Conservation (phyloP, 208 protist genomes). For the Crithidia mellificae region DNA sequence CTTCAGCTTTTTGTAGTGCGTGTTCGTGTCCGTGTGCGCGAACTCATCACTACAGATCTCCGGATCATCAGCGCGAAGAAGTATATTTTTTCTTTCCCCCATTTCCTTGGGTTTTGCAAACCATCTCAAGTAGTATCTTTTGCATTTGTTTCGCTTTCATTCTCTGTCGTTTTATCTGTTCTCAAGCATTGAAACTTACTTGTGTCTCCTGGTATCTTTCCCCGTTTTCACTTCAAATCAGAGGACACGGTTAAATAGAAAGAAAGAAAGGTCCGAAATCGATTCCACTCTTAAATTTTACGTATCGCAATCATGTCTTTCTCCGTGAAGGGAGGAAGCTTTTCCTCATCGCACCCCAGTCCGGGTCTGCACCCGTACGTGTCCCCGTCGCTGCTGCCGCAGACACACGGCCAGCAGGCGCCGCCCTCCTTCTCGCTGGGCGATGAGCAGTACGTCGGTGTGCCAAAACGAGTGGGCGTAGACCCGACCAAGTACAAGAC, state of each 20-base stretch:
- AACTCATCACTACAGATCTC: not conserved
- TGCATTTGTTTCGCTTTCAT: not conserved
- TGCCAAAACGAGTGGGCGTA: conserved; percentile 57
- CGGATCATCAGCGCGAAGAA: not conserved
- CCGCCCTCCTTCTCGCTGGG: conserved; percentile 60
- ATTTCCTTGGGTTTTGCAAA: not conserved
- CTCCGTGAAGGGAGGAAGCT: conserved; percentile 58
- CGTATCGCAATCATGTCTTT: conserved; percentile 53
- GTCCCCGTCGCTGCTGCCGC: conserved; percentile 36
- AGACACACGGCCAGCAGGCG: conserved; percentile 43
- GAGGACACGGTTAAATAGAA: no score
- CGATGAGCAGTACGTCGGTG: conserved; percentile 36
- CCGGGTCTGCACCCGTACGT: conserved; percentile 50
- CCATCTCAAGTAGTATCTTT: not conserved
- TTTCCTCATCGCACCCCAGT: conserved; percentile 51
- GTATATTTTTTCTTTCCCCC: no score
- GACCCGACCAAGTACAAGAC: conserved; percentile 87
- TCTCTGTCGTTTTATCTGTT: not conserved
- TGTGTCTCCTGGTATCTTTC: no score
- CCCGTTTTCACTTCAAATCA: no score
- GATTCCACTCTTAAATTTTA: no score
- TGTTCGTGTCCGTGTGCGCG: not conserved
- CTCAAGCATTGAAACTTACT: no score
- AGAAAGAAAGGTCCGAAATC: not conserved
- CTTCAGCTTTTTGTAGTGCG: not conserved